phyloP scores from a whole-genome alignment of 2,329 filamentous ascomycete species.

The Talaromyces piceae region DNA sequence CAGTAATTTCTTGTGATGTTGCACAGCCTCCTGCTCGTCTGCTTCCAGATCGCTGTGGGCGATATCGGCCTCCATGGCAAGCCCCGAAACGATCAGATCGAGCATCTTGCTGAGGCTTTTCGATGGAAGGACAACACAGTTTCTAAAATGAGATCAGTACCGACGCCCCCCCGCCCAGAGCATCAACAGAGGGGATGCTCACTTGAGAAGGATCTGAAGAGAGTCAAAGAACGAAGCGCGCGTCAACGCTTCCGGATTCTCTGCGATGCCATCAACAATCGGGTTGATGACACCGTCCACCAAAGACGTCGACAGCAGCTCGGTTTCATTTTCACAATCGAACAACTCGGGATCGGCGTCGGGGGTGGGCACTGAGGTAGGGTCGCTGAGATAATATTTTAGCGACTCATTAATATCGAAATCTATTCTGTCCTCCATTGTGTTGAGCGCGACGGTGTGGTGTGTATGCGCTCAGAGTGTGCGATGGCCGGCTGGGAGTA shows the following conservation, averaged over 20 bases:
- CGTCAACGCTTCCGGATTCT: slow-evolving; percentile 81
- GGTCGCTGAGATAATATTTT: slow-evolving; percentile 95
- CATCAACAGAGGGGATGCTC: slow-evolving; percentile 51
- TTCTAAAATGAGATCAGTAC: slow-evolving; percentile 67
- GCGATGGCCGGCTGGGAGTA: slow-evolving; percentile 7
- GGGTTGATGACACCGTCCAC: slow-evolving; percentile 83
- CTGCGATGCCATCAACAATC: slow-evolving; percentile 85
- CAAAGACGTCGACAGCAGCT: slow-evolving; percentile 67
- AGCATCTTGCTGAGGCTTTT: slow-evolving; percentile 87
- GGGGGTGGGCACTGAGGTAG: slow-evolving; percentile 69
- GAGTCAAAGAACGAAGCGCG: slow-evolving; percentile 79
- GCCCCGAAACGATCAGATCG: slow-evolving; percentile 77
- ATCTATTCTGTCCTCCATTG: slow-evolving; percentile 58
- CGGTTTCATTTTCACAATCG: slow-evolving; percentile 88
- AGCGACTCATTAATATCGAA: slow-evolving; percentile 97
- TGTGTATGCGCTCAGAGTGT: slow-evolving; percentile 15
- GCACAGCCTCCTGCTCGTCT: slow-evolving; percentile 80
- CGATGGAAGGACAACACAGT: slow-evolving; percentile 68
- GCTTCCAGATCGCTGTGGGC: slow-evolving; percentile 80
- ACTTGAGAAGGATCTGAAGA: slow-evolving; percentile 94
- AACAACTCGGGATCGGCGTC: slow-evolving; percentile 77
- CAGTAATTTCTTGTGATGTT: slow-evolving; percentile 82
- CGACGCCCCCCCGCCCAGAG: slow-evolving; percentile 39
- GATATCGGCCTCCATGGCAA: slow-evolving; percentile 77
- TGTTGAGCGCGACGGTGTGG: slow-evolving; percentile 31